A percentile compares a stretch with the other conserved stretches of the same genome.
phyloP scores from a whole-genome alignment of 495 filamentous ascomycete genomes.

The Talaromyces thailandensis region DNA sequence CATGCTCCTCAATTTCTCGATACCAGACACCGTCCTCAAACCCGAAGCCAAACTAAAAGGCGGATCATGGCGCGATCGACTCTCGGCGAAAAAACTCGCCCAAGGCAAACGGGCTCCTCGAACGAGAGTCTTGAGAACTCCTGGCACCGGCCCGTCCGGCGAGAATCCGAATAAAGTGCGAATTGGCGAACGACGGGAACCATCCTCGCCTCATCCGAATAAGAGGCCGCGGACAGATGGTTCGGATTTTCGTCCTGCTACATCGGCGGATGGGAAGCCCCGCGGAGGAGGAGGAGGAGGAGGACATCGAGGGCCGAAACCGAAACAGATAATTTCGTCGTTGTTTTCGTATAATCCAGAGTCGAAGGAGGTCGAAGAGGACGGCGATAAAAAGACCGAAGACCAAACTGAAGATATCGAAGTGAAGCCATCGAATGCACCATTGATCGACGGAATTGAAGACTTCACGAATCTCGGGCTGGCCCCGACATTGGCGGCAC shows the following conservation, averaged over 20 bases:
- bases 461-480: slow-evolving; percentile 79
- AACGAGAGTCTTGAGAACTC: slow-evolving; percentile 12
- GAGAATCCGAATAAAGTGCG: slow-evolving; percentile 33
- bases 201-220: slow-evolving; percentile 22
- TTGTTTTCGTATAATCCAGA: slow-evolving; percentile 83
- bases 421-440: slow-evolving; percentile 86
- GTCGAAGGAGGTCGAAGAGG: slow-evolving; percentile 36
- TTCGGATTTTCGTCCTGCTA: slow-evolving; percentile 7
- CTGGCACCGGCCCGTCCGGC: slow-evolving; percentile 7
- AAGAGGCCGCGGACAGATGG: slow-evolving; percentile 32
- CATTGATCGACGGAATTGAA: slow-evolving; percentile 68
- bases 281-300: slow-evolving; percentile 8
- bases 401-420: slow-evolving; percentile 39
- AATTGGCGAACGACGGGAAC: slow-evolving; percentile 10
- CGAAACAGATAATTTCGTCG: slow-evolving; percentile 68
- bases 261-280: background rate
- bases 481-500: slow-evolving; percentile 65
- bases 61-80: slow-evolving; percentile 82
- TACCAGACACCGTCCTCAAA: slow-evolving; percentile 52
- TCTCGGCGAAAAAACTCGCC: slow-evolving; percentile 67
- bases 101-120: slow-evolving; percentile 26
- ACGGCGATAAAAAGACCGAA: slow-evolving; percentile 25
- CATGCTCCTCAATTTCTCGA: slow-evolving; percentile 85
- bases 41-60: slow-evolving; percentile 68
- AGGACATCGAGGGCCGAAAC: slow-evolving; percentile 13